Evolutionary conservation across 2,329 filamentous ascomycete genomes (phyloP), one percentile per base, ranked within the genome.

Genomic region (Escovopsis sp.): DNA sequence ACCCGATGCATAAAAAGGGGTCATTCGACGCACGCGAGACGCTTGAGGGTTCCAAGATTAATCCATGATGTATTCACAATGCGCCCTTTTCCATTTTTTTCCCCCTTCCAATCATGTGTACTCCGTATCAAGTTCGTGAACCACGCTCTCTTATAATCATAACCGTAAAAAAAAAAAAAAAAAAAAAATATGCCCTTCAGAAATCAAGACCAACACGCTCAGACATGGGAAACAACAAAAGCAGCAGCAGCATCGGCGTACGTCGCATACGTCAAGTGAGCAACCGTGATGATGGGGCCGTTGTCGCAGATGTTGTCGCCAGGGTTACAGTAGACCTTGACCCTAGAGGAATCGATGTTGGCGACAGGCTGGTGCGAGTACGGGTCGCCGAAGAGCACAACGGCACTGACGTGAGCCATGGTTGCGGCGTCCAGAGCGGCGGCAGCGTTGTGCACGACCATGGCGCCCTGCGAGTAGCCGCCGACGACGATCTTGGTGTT

Each of bases 331-430:
- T 55, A 41, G 18, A 53, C 45, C 10, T 48, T 45, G 19, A 54
- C 47, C 26, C 47, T 47, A 9, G 43, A 47, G 11, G 45, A 9
- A 18, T 51, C 50, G 35, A 55, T 46, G 15, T 51, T 55, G 32
- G 46, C 30, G 11, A 58, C 40, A 9, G 53, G 36, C 15, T 43
- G 36, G n/a, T 50, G 45, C 3, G 54, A 43, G 26, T 47, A 45
- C 3, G 52, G 57, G 39, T 59, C 57, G 15, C 57, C 57, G 26
- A 59, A 59, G 43, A 58, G 49, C 15, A 59, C 55, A n/a, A 54
- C 53, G 39, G 56, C 53, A 34, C 47, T 53, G 45, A 57, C 47
- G 26, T 49, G 53, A 23, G 50, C 47, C 47, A 54, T 53, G 40
- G 47, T 46, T 5, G 37, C 42, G 33, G 47, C 42, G 30, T 49